A percentile compares a stretch with the other conserved stretches of the same genome.
phyloP scores from a whole-genome alignment of 2,329 filamentous ascomycete genomes.

The Colletotrichum liaoningense region DNA sequence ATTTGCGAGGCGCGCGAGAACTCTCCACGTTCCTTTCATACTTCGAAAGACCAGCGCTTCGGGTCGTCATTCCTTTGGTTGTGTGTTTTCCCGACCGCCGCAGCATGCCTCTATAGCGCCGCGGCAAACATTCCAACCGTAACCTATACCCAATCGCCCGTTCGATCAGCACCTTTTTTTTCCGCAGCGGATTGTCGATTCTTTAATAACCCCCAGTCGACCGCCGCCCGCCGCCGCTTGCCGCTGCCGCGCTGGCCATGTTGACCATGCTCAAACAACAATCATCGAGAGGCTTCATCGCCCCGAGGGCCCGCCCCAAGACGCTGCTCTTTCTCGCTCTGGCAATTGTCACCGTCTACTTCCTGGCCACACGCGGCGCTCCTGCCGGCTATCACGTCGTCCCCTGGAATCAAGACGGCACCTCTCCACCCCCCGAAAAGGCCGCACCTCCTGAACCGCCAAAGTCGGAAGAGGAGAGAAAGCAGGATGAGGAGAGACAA shows the following conservation, averaged over 20 bases:
- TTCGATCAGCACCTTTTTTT: constrained; percentile 6
- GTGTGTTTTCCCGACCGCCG: background rate
- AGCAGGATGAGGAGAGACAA: constrained; percentile 28
- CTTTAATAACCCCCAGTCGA: background rate
- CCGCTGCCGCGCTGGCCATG: constrained; percentile 11
- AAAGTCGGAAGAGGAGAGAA: constrained; percentile 33
- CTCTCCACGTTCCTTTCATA: background rate
- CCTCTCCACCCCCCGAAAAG: background rate
- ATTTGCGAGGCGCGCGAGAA: background rate
- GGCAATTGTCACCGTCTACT: constrained; percentile 55
- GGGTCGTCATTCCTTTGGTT: constrained; percentile 20
- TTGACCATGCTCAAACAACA: constrained; percentile 43
- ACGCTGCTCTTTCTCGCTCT: constrained; percentile 54
- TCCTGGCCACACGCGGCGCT: constrained; percentile 53
- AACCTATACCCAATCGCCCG: background rate
- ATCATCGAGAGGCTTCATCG: constrained; percentile 35
- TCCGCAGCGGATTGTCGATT: background rate
- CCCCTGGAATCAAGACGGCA: constrained; percentile 41
- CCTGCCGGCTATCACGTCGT: constrained; percentile 48
- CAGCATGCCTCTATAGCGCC: constrained; percentile 33
- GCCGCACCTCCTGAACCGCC: constrained; percentile 19
- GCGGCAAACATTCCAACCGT: constrained; percentile 14
- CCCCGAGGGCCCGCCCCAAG: constrained; percentile 53
- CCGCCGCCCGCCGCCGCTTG: constrained; percentile 6
- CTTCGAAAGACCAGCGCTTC: constrained; percentile 1